Base-by-base conservation (phyloP, 2,329 filamentous ascomycete genomes). In the Epichloe hybrida region DNA sequence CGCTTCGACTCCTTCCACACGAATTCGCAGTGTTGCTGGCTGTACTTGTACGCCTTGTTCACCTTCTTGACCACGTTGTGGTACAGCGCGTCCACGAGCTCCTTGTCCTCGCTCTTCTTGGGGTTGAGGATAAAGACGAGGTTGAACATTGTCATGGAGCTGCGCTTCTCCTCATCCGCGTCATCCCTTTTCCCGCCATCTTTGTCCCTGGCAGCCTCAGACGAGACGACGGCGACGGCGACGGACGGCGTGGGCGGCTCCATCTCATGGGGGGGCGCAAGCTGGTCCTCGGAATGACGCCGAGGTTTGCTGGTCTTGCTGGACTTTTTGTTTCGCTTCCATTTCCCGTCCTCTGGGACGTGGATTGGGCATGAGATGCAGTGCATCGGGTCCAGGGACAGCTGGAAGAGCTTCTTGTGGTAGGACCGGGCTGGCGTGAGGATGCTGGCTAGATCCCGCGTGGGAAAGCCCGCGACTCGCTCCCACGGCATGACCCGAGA, bases 71-170 rank as follows among this genome's bases (percentile, higher is more conserved):
- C 84, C 39, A 97, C 84, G 64, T 95, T 86, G 50, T 86, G 77
- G 64, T 95, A 95, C 62, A 96, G 67, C 5, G 71, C 83, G 56
- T 94, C 86, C 42, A 84, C 79, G 44, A 94, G 61, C 72, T 77
- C 74, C 51, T 86, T 85, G 56, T 85, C 82, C 62, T 95, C 86
- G 51, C 90, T 74, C 49, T 83, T 80, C 47, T 83, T 84, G 3
- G 89, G 86, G 57, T 88, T 85, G 56, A 96, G 72, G 48, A 95
- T 86, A 65, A 97, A 97, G 23, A 97, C 89, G 11, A 96, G 79
- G 65, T 96, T 95, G 69, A 98, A 98, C 91, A 97, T 97, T 55
- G 84, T 89, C 86, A 97, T 90, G 45, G 80, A 79, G 56, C 76
- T 80, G 57, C 73, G 73, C 63, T 86, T 83, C 61, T 80, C 74